Conservation (phyloP, 371 early-diverging fungal species). For the Lichtheimia ornata region DNA sequence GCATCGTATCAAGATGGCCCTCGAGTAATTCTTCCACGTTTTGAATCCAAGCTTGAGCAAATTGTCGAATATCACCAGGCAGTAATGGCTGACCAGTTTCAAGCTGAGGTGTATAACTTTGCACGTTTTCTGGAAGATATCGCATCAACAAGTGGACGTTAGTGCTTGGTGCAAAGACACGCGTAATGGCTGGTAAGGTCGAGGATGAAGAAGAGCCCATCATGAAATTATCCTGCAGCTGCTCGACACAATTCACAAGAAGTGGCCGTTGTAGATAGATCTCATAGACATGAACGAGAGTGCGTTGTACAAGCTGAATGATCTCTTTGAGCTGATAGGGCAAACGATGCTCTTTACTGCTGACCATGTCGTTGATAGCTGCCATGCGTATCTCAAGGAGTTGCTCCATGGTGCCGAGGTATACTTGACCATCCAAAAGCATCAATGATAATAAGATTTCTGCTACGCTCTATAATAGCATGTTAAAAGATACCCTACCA, state of each 20-base stretch:
- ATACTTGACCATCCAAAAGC: constrained; percentile 57
- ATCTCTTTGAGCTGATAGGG: constrained; percentile 39
- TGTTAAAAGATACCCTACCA: constrained; percentile 1
- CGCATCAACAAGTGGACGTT: constrained; percentile 60
- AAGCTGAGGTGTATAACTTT: constrained; percentile 49
- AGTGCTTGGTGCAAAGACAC: constrained; percentile 59
- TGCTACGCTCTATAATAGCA: constrained; percentile 47
- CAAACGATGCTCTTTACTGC: constrained; percentile 13
- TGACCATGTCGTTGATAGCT: constrained; percentile 39
- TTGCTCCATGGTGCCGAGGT: constrained; percentile 36
- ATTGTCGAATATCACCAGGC: constrained; percentile 22
- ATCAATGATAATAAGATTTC: constrained; percentile 65
- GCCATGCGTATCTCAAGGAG: constrained; percentile 43
- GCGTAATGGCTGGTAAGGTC: constrained; percentile 41
- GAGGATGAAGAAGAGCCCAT: constrained; percentile 15
- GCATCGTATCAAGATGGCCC: constrained; percentile 21
- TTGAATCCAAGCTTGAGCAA: constrained; percentile 37
- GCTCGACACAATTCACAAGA: constrained; percentile 23
- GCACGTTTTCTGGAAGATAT: constrained; percentile 55
- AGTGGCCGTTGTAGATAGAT: constrained; percentile 35
- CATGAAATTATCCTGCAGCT: constrained; percentile 33
- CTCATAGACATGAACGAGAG: constrained; percentile 38
- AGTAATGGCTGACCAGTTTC: constrained; percentile 26
- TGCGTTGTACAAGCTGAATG: constrained; percentile 40
- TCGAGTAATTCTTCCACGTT: constrained; percentile 25